These are phyloP conservation scores for Mortierella sp. DNA, from an alignment of 371 early-diverging fungal species.

Conservation along the genomic window DNA sequence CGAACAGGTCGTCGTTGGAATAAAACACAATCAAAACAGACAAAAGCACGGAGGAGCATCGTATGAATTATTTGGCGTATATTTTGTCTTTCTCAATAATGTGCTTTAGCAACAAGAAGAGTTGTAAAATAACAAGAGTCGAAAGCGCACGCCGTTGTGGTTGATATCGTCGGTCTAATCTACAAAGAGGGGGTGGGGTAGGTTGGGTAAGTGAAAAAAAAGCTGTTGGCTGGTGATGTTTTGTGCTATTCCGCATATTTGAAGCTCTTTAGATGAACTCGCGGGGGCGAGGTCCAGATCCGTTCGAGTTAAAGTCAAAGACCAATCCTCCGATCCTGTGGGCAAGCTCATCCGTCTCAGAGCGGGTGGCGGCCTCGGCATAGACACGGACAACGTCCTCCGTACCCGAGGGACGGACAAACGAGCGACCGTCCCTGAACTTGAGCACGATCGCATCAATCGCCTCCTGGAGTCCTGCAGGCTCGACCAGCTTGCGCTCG, in stretches of 20 bases:
- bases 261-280: constrained; percentile 55
- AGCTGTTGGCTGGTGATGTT: background rate
- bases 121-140: background rate
- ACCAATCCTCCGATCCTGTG: constrained; percentile 87
- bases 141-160: background rate
- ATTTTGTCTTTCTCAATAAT: background rate
- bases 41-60: background rate
- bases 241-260: background rate
- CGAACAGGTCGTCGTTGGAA: background rate
- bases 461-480: constrained; percentile 90
- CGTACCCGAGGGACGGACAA: constrained; percentile 99
- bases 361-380: constrained; percentile 95
- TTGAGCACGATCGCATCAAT: constrained; percentile 90
- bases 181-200: constrained; percentile 10
- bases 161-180: constrained; percentile 22
- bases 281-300: constrained; percentile 88
- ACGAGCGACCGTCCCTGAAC: constrained; percentile 89
- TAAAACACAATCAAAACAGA: background rate
- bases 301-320: constrained; percentile 89
- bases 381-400: constrained; percentile 99
- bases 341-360: constrained; percentile 87
- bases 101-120: background rate
- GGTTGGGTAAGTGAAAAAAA: constrained; percentile 1
- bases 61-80: background rate
- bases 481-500: constrained; percentile 91